Conservation (phyloP, 768 basidiomycete species). For the Hericium erinaceus region DNA sequence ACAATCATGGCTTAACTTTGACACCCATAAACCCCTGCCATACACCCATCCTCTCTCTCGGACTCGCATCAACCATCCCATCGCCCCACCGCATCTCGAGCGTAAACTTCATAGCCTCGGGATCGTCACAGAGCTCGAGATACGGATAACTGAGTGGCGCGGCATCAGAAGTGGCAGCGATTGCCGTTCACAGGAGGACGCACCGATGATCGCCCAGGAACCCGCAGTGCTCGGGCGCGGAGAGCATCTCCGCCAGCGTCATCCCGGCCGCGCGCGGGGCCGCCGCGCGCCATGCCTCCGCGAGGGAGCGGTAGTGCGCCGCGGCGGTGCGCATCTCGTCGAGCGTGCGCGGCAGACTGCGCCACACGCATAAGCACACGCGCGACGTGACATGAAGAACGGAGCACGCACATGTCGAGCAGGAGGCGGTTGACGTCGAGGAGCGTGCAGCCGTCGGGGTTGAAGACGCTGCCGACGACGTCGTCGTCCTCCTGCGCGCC, state of each 20-base stretch:
- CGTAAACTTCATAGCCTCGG: neutral
- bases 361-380: neutral
- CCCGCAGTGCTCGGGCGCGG: conserved; percentile 5
- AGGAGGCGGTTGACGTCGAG: conserved; percentile 15
- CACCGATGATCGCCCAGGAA: conserved; percentile 13
- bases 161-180: neutral
- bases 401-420: conserved; percentile 11
- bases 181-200: neutral
- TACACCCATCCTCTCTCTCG: neutral
- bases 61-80: neutral
- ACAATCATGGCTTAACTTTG: neutral
- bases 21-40: neutral
- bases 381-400: neutral
- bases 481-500: conserved; percentile 1
- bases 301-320: conserved; percentile 12
- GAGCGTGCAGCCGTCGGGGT: conserved; percentile 13
- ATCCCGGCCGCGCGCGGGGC: neutral
- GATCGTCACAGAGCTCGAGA: neutral
- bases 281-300: conserved; percentile 8
- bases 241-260: conserved; percentile 9
- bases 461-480: conserved; percentile 11
- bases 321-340: conserved; percentile 11
- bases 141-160: neutral
- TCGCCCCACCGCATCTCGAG: neutral
- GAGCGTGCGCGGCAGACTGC: conserved; percentile 10